phyloP scores from a whole-genome alignment of 1,284 basidiomycete genomes.

The Cryptococcus wingfieldii region DNA sequence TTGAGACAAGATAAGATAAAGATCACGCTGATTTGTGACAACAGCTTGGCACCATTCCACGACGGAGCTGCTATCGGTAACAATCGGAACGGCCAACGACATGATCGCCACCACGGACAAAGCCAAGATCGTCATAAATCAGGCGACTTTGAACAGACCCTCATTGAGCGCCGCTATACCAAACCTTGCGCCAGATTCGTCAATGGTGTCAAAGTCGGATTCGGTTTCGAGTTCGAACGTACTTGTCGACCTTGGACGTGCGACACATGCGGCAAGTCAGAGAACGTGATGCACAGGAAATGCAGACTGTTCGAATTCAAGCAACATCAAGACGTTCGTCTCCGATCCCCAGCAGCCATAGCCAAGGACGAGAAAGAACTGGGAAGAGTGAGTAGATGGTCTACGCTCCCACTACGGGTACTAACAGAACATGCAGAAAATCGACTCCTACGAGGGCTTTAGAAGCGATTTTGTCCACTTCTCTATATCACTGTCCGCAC shows the following conservation, averaged over 20 bases:
- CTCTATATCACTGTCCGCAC: constrained; percentile 78
- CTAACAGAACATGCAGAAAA: constrained; percentile 6
- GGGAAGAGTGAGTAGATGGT: constrained; percentile 53
- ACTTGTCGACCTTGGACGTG: constrained; percentile 74
- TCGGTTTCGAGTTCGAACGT: constrained; percentile 79
- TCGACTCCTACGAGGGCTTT: constrained; percentile 83
- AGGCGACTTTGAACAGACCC: constrained; percentile 14
- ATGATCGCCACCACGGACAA: neutral
- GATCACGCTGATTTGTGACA: neutral
- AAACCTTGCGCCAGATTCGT: constrained; percentile 75
- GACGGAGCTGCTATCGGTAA: constrained; percentile 52
- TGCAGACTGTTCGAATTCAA: constrained; percentile 80
- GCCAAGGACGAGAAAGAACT: constrained; percentile 27
- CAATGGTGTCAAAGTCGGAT: constrained; percentile 86
- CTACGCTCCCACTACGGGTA: neutral
- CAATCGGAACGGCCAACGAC: neutral
- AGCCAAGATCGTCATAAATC: constrained; percentile 1
- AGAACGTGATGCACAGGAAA: constrained; percentile 63
- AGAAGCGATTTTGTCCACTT: constrained; percentile 93
- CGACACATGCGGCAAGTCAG: constrained; percentile 50
- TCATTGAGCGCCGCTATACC: constrained; percentile 36
- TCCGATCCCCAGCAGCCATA: constrained; percentile 56
- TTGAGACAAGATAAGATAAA: neutral
- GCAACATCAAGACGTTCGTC: constrained; percentile 74
- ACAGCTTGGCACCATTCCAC: constrained; percentile 49